phyloP scores from a whole-genome alignment of 176 grass and related monocot genomes.

The Ensete glaucum region DNA sequence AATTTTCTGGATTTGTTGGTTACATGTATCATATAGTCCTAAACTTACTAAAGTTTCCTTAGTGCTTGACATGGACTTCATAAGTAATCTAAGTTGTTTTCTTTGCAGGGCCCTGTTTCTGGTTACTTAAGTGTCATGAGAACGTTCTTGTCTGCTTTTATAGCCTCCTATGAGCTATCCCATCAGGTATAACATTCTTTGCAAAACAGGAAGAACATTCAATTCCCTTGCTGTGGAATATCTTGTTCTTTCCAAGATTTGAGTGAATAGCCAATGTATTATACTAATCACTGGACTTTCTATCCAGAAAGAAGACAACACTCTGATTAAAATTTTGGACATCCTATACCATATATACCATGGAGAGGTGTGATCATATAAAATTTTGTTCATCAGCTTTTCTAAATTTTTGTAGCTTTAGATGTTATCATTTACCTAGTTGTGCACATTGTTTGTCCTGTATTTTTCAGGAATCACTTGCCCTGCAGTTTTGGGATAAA shows the following conservation, averaged over 20 bases:
- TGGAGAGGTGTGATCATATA: constrained; percentile 47
- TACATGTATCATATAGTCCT: neutral
- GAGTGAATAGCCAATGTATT: neutral
- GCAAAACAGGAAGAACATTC: constrained; percentile 11
- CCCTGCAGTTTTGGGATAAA: constrained; percentile 94
- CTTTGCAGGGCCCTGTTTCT: constrained; percentile 83
- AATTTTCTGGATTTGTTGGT: neutral
- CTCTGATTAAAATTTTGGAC: constrained; percentile 52
- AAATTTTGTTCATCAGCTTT: constrained; percentile 4
- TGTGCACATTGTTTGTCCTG: constrained; percentile 5
- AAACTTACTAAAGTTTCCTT: neutral
- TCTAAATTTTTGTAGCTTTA: neutral
- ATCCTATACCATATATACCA: constrained; percentile 62
- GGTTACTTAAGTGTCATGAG: constrained; percentile 72
- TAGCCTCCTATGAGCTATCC: constrained; percentile 82
- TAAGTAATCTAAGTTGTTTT: neutral
- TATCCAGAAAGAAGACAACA: constrained; percentile 47
- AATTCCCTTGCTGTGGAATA: neutral
- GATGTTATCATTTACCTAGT: neutral
- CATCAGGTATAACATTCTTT: constrained; percentile 40
- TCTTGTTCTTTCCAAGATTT: neutral
- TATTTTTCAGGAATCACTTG: constrained; percentile 66
- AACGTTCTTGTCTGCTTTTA: constrained; percentile 79
- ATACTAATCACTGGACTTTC: constrained; percentile 1
- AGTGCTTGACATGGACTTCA: neutral